A percentile compares a stretch with the other conserved stretches of the same genome.
Evolutionary conservation across 176 grass and related monocot species (phyloP).

Genomic region (Raddia guianensis): DNA sequence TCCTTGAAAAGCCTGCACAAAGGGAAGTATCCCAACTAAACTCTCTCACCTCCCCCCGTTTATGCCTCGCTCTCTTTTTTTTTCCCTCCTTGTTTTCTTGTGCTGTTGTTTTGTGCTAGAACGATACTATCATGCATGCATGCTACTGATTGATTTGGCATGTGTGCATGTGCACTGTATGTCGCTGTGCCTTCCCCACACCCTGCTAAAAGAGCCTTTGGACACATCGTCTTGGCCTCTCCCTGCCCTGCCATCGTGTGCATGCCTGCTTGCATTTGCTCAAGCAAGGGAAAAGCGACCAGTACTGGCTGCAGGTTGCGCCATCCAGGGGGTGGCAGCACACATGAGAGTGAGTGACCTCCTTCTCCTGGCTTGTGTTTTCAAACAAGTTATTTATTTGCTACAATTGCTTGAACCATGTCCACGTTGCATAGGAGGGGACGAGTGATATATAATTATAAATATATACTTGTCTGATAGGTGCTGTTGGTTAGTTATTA

Average conservation of each 20-base stretch:
- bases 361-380: conserved; percentile 3
- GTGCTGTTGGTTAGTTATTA: conserved; percentile 40
- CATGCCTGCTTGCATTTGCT: conserved; percentile 37
- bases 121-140: conserved; percentile 1
- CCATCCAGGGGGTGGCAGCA: not conserved
- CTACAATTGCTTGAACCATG: conserved; percentile 25
- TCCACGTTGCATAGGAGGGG: not conserved
- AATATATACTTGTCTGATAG: not conserved
- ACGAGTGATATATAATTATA: not conserved
- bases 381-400: conserved; percentile 35
- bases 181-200: conserved; percentile 6
- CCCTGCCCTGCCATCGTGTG: conserved; percentile 4
- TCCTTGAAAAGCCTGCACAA: conserved; percentile 54
- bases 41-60: not conserved
- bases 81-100: not conserved
- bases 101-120: not conserved
- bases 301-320: not conserved
- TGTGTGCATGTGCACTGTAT: conserved; percentile 14
- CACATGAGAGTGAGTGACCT: conserved; percentile 21
- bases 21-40: not conserved
- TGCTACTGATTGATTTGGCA: conserved; percentile 25
- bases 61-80: not conserved
- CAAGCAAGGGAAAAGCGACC: conserved; percentile 13
- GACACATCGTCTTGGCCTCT: conserved; percentile 44
- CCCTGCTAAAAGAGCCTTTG: conserved; percentile 34